Evolutionary conservation across 2,329 filamentous ascomycete species (phyloP), one percentile per base, ranked within the genome.

Genomic region (Colletotrichum godetiae): DNA sequence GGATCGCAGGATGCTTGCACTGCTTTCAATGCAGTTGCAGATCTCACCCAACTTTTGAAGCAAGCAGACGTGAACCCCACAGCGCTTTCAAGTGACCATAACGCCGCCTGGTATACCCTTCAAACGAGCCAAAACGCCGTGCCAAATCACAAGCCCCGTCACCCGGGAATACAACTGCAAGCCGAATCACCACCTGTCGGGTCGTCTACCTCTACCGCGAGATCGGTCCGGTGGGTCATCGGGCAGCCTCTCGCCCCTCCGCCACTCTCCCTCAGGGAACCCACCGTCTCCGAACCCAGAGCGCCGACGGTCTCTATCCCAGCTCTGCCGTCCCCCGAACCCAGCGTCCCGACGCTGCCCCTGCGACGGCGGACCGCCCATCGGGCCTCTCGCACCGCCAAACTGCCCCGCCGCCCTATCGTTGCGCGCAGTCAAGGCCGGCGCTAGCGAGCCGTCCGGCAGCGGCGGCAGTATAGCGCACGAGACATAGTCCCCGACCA

Each of bases 401-500:
- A 81, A 82, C 0, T 79, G 77, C 1, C 82, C 83, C n/a, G 78
- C 76, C 1, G 81, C 84, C n/a, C 86, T 82, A 1, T 85, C 84
- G 64, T 83, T 82, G 42, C 85, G 82, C 33, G 87, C 86, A 27
- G 85, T 85, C 13, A 88, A 86, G n/a, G 88, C 85, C 11, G 93
- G 90, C 56, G 92, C 92, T 52, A 97, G 91, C 37, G 89, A 90
- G 0, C 95, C 95, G 80, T 96, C 93, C 37, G 90, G 85, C 31
- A 93, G 84, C 0, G 94, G 94, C 55, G 94, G 92, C 68, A 96
- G 86, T 73, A 98, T 92, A 5, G 94, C 94, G 80, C 94, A 96
- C 71, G 93, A 92, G 53, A 98, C 88, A 79, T 93, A 97, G 82
- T 98, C 96, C 0, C 96, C 96, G 75, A 97, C 93, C 12, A 98